Conservation (phyloP, 192 early-diverging fungal species). For the Dissophora globulifera region DNA sequence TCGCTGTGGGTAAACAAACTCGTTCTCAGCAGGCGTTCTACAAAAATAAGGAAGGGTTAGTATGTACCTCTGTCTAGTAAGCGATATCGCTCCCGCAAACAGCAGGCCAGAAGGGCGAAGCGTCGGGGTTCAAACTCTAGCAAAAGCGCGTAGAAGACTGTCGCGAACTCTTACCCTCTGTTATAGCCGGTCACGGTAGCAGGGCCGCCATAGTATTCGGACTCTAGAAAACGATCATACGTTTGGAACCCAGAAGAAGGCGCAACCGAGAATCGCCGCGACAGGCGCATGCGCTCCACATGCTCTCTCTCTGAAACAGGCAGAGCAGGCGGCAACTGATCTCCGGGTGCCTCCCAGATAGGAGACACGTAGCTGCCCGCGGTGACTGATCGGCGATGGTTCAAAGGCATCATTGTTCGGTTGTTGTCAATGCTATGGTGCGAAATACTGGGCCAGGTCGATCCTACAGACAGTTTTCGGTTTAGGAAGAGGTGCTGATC, state of each 20-base stretch:
- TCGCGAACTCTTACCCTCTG: conserved; percentile 8
- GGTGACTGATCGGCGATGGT: conserved; percentile 32
- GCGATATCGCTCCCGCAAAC: no score
- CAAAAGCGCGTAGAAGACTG: background rate
- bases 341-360: conserved; percentile 28
- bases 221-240: conserved; percentile 41
- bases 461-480: conserved; percentile 14
- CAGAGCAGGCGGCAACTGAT: background rate
- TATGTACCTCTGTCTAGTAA: no score
- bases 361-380: conserved; percentile 15
- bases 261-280: conserved; percentile 33
- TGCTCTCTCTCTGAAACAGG: background rate
- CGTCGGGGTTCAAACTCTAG: conserved; percentile 14
- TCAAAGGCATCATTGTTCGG: background rate
- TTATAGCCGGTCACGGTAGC: background rate
- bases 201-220: conserved; percentile 7
- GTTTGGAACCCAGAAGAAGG: conserved; percentile 41
- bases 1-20: conserved; percentile 50
- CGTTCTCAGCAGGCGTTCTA: conserved; percentile 20
- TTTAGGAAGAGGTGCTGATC: conserved; percentile 8
- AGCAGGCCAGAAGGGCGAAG: background rate
- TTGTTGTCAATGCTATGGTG: background rate
- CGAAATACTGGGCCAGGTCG: conserved; percentile 24
- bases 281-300: conserved; percentile 9
- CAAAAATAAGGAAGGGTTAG: background rate